A percentile compares a stretch with the other conserved stretches of the same genome.
phyloP scores from a whole-genome alignment of 164 flowering plant genomes.

The Vitis vinifera region ASM3070453v1 NC_081816.1:15618001-15618500 shows the following conservation, averaged over 20 bases:
- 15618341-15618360: neutral
- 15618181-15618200: slow-evolving; percentile 85
- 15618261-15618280: neutral
- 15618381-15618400: no score
- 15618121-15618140: neutral
- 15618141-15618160: neutral
- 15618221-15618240: slow-evolving; percentile 94
- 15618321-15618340: no score
- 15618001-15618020: no score
- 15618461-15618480: no score
- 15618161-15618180: slow-evolving; percentile 53
- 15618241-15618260: slow-evolving; percentile 46
- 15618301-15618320: neutral
- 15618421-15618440: neutral
- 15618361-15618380: neutral
- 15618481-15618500: no score
- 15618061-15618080: no score
- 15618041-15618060: no score
- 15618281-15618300: neutral
- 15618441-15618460: no score
- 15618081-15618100: no score
- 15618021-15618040: no score
- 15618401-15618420: neutral
- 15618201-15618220: slow-evolving; percentile 92
- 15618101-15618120: no score